Percentiles rank a stretch among this genome's conserved stretches.
Evolutionary conservation across 1,284 basidiomycete genomes (phyloP).

Genomic region (Microbotryum scabiosae): DNA sequence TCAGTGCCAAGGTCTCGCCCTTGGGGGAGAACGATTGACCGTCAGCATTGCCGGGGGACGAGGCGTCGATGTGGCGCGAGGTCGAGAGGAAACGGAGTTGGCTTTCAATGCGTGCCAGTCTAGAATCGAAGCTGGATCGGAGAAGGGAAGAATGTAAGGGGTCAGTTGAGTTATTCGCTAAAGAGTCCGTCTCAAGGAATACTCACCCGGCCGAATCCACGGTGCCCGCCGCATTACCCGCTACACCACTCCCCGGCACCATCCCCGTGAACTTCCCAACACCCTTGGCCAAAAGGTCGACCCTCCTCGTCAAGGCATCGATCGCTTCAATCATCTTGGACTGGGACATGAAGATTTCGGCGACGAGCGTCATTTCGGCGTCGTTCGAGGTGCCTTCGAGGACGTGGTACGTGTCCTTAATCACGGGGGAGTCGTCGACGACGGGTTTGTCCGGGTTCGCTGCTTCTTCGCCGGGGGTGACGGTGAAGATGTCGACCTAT

Average conservation of each 20-base stretch:
- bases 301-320: conserved; percentile 30
- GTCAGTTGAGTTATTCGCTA: background rate
- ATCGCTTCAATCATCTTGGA: conserved; percentile 34
- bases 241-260: background rate
- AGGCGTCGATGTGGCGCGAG: background rate
- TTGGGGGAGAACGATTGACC: background rate
- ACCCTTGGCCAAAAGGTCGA: conserved; percentile 24
- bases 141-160: background rate
- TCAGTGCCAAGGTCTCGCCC: conserved; percentile 8
- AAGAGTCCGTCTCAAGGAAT: too few relatives aligned
- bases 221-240: background rate
- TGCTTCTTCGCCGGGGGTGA: conserved; percentile 3
- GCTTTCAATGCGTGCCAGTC: conserved; percentile 8
- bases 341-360: conserved; percentile 21
- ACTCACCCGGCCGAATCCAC: conserved; percentile 1
- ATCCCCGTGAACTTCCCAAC: conserved; percentile 4
- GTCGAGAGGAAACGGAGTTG: conserved; percentile 1
- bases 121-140: background rate
- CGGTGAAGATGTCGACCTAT: conserved; percentile 30
- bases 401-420: background rate
- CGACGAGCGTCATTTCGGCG: conserved; percentile 10
- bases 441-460: background rate
- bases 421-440: conserved; percentile 11
- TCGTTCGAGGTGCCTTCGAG: conserved; percentile 29
- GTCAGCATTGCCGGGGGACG: background rate